These are phyloP conservation scores for Lojkania enalia DNA, from an alignment of 2,329 filamentous ascomycete genomes.

Conservation along the genomic window DNA sequence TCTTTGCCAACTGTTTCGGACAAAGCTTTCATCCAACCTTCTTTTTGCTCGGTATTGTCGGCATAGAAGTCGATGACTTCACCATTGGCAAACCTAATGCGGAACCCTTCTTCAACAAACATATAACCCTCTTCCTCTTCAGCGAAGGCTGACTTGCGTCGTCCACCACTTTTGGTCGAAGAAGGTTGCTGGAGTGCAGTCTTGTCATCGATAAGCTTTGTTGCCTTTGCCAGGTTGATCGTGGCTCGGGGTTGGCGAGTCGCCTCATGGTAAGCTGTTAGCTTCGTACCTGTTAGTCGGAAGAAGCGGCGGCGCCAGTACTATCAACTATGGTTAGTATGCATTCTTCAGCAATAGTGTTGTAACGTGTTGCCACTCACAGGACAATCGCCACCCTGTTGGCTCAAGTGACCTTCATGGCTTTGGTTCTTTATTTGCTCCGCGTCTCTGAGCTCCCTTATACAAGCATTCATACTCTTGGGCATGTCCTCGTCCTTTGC, in stretches of 20 bases:
- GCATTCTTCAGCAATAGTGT: not conserved
- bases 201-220: constrained; percentile 91
- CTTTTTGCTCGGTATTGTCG: constrained; percentile 83
- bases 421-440: constrained; percentile 76
- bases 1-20: constrained; percentile 68
- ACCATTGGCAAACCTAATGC: constrained; percentile 96
- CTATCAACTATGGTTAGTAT: constrained; percentile 50
- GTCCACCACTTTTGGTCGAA: constrained; percentile 70
- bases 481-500: constrained; percentile 94
- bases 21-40: constrained; percentile 91
- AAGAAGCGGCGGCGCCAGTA: constrained; percentile 99
- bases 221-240: constrained; percentile 93
- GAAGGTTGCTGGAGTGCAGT: constrained; percentile 81
- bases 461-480: constrained; percentile 97
- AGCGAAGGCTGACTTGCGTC: constrained; percentile 91
- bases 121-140: constrained; percentile 99
- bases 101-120: constrained; percentile 99
- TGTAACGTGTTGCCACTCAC: constrained; percentile 61
- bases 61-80: constrained; percentile 99
- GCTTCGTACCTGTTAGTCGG: constrained; percentile 84
- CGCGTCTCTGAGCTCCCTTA: constrained; percentile 88
- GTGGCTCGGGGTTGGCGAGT: constrained; percentile 94
- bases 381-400: constrained; percentile 96
- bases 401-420: constrained; percentile 88
- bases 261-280: constrained; percentile 94